Evolutionary conservation across 2,329 filamentous ascomycete species (phyloP), one percentile per base, ranked within the genome.

Genomic region (Fusarium sarcochroum): DNA sequence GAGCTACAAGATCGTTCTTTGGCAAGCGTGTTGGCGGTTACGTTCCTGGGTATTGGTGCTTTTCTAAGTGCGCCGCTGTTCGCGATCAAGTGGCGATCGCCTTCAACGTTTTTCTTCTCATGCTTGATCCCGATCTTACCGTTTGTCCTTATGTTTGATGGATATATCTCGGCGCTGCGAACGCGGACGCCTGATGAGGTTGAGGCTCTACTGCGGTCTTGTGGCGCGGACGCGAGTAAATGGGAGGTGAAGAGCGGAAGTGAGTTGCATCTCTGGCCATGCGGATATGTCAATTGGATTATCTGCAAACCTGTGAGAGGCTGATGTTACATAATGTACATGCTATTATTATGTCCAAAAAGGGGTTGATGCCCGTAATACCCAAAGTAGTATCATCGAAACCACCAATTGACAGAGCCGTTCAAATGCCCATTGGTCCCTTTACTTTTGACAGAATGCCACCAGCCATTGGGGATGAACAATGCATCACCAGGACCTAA

Each of bases 1-100:
- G 91, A 93, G 78, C 83, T 93, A n/a, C 91, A 93, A 76, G 89
- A 90, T 69, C 87, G 91, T 32, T 83, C 82, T 17, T 67, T 89
- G 2, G 76, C 82, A 3, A 86, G 87, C 34, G 76, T 90, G 40
- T 63, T 90, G 21, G 84, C 85, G 5, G 81, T 86, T 42, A 78
- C 85, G 35, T 70, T 86, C 13, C 82, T 90, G 58, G 86, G 86
- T 8, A 66, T 87, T 40, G 82, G 84, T 45, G 82, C 86, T 63
- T 66, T 89, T 17, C 66, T 85, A 23, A 74, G 83, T 27, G 85
- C 86, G 2, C 87, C 87, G 0, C 80, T 85, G 61, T 85, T 86
- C 49, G 83, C 82, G 3, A 83, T 83, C 78, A 84, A 84, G 67
- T 85, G 82, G 81, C 77, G 81, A 53, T 86, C 85, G 17, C 84